A percentile compares a stretch with the other conserved stretches of the same genome.
Conservation (phyloP, 805 yeast species). For the Yamadazyma kitorensis region DNA sequence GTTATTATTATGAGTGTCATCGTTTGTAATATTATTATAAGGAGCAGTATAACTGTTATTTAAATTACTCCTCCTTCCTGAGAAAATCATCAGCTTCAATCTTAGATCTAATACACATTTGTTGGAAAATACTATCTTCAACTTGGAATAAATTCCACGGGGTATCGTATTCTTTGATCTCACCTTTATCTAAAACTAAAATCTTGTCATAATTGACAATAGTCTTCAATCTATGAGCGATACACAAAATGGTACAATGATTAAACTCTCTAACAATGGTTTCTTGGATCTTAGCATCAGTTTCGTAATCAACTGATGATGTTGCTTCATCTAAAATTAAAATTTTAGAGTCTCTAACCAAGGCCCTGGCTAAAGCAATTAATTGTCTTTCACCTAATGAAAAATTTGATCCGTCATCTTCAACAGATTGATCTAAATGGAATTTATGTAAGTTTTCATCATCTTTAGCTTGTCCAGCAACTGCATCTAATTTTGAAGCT, state of each 20-base stretch:
- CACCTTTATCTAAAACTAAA: constrained; percentile 79
- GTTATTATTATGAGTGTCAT: no score
- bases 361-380: constrained; percentile 79
- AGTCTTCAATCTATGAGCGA: constrained; percentile 82
- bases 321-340: constrained; percentile 85
- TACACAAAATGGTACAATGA: constrained; percentile 75
- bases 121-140: constrained; percentile 54
- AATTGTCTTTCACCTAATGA: constrained; percentile 79
- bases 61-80: not conserved
- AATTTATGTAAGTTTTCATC: constrained; percentile 30
- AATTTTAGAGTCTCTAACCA: constrained; percentile 72
- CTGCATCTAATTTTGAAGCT: constrained; percentile 19
- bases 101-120: constrained; percentile 61
- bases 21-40: no score
- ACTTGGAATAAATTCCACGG: constrained; percentile 63
- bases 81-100: constrained; percentile 45
- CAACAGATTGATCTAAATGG: constrained; percentile 46
- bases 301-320: constrained; percentile 78
- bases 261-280: constrained; percentile 70
- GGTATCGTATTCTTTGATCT: constrained; percentile 69
- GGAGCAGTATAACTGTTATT: not conserved
- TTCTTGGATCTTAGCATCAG: constrained; percentile 74
- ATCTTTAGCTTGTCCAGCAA: constrained; percentile 26
- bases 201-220: constrained; percentile 74
- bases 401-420: constrained; percentile 70